Evolutionary conservation across 495 filamentous ascomycete genomes (phyloP).

Genomic region (Lepidopterella palustris): DNA sequence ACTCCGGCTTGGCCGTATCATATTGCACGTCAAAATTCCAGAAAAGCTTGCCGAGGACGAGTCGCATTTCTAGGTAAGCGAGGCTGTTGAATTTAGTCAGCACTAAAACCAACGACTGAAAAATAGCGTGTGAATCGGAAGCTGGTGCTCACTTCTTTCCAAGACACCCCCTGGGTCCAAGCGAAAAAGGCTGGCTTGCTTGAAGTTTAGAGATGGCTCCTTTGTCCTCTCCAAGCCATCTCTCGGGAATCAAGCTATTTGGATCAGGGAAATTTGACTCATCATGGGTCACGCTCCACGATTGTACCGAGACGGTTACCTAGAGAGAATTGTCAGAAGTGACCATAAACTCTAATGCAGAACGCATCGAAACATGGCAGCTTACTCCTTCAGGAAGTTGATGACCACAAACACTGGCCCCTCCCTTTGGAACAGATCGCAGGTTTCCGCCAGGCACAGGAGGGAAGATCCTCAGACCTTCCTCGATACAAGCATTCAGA

Average conservation of each 20-base stretch:
- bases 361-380: no score
- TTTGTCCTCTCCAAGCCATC: constrained; percentile 7
- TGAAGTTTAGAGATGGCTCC: constrained; percentile 21
- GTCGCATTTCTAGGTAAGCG: no score
- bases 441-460: neutral
- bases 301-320: neutral
- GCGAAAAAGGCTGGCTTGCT: constrained; percentile 19
- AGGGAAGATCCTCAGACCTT: constrained; percentile 2
- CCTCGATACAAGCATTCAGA: neutral
- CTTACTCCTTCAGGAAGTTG: constrained; percentile 2
- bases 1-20: no score
- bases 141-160: constrained; percentile 55
- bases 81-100: no score
- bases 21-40: no score
- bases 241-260: neutral
- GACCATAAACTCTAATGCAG: no score
- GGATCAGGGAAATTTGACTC: constrained; percentile 2
- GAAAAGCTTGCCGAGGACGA: no score
- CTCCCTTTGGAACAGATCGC: neutral
- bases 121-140: no score
- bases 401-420: neutral
- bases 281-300: neutral
- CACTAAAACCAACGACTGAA: no score
- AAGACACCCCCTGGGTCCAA: constrained; percentile 19
- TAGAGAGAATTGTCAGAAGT: no score